Percentiles rank a stretch among this genome's conserved stretches.
Evolutionary conservation across 176 grass and related monocot species (phyloP).

Genomic region (Panicum miliaceum): DNA sequence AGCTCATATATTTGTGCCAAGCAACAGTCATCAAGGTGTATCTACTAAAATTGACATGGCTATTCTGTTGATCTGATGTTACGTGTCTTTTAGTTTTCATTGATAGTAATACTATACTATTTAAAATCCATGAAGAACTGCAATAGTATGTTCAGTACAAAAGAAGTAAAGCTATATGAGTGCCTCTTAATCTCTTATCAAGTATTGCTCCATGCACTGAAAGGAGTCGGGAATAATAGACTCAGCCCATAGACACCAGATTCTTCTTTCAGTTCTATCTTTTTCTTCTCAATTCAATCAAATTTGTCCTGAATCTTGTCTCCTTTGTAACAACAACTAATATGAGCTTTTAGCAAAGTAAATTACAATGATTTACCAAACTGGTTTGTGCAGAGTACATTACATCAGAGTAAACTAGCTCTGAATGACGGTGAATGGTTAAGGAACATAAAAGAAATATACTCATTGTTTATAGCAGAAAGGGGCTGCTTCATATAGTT

Average conservation of each 20-base stretch:
- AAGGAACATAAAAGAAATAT: no score
- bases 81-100: background rate
- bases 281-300: background rate
- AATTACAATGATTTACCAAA: background rate
- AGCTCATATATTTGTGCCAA: slow-evolving; percentile 9
- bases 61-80: background rate
- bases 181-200: background rate
- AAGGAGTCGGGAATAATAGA: background rate
- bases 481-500: no score
- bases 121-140: background rate
- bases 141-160: background rate
- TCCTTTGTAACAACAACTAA: background rate
- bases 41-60: background rate
- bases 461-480: no score
- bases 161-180: background rate
- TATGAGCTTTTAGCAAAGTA: background rate
- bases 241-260: background rate
- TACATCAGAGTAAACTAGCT: background rate
- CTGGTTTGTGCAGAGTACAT: background rate
- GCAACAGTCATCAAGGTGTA: background rate
- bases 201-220: background rate
- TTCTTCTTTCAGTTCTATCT: slow-evolving; percentile 3
- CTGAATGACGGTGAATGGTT: no score
- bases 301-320: background rate
- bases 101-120: background rate